Evolutionary conservation across 495 filamentous ascomycete species (phyloP).

Genomic region (Aspergillus affinis): DNA sequence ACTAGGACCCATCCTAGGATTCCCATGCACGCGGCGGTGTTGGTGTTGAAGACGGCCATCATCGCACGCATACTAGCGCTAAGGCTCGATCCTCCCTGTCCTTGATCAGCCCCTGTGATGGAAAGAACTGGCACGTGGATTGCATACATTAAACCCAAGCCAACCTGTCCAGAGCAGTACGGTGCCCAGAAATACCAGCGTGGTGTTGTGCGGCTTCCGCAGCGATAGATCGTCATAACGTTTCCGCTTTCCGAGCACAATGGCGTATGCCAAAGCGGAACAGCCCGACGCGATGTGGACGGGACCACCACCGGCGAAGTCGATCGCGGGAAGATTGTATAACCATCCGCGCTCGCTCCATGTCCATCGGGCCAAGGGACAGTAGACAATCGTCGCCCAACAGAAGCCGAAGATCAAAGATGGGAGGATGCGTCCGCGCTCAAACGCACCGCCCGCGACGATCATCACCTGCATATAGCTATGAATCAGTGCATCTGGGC

Average conservation of each 20-base stretch:
- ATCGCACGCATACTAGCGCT: constrained; percentile 57
- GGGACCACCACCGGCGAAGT: constrained; percentile 57
- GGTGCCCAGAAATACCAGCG: constrained; percentile 57
- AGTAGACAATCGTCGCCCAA: constrained; percentile 62
- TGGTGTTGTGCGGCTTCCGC: constrained; percentile 55
- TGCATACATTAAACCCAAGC: constrained; percentile 57
- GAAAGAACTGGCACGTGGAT: background rate
- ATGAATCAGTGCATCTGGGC: background rate
- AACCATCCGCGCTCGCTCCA: constrained; percentile 61
- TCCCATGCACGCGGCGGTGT: constrained; percentile 56
- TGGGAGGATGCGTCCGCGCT: constrained; percentile 55
- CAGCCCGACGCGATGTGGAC: constrained; percentile 58
- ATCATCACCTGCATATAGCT: constrained; percentile 39
- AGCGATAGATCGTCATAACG: constrained; percentile 41
- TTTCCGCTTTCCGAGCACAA: constrained; percentile 55
- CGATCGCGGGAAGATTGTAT: constrained; percentile 53
- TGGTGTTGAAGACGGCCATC: constrained; percentile 61
- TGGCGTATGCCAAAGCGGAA: constrained; percentile 54
- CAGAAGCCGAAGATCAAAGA: constrained; percentile 57
- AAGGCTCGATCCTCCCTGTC: constrained; percentile 55
- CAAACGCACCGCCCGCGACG: constrained; percentile 54
- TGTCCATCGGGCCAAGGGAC: constrained; percentile 59
- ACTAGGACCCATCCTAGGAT: constrained; percentile 60
- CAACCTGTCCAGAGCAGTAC: constrained; percentile 60
- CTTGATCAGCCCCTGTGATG: constrained; percentile 8